Percentiles rank a stretch among this genome's conserved stretches.
phyloP scores from a whole-genome alignment of 192 early-diverging fungal species.

The Mortierella alpina region DNA sequence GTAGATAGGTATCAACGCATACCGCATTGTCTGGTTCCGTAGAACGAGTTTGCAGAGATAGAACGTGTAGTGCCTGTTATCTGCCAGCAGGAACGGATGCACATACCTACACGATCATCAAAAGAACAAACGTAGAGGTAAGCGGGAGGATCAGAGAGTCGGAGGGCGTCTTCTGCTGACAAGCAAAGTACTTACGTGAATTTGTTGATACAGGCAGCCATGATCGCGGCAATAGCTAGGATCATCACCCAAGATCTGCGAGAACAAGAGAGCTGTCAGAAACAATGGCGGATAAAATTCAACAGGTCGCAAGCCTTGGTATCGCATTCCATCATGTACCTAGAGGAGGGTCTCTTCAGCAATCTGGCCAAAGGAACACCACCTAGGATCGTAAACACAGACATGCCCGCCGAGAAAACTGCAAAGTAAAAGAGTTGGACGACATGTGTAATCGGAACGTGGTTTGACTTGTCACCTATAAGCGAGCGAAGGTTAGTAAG shows the following conservation, averaged over 20 bases:
- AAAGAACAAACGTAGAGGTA: not conserved
- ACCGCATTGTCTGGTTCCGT: constrained; percentile 62
- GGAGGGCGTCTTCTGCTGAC: no score
- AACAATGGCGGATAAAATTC: constrained; percentile 12
- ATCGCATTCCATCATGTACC: constrained; percentile 2
- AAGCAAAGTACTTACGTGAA: constrained; percentile 62
- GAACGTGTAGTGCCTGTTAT: constrained; percentile 97
- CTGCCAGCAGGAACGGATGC: constrained; percentile 93
- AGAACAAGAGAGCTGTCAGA: not conserved
- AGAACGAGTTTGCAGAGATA: constrained; percentile 91
- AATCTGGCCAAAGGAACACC: constrained; percentile 45
- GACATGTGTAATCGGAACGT: constrained; percentile 80
- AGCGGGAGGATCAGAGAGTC: not conserved
- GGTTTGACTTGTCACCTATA: constrained; percentile 85
- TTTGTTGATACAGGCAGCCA: constrained; percentile 56
- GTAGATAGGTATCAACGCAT: constrained; percentile 76
- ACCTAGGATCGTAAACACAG: constrained; percentile 58
- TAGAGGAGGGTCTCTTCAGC: constrained; percentile 14
- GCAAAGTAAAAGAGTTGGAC: constrained; percentile 91
- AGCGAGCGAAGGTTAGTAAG: not conserved
- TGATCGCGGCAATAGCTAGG: constrained; percentile 13
- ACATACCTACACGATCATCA: constrained; percentile 67
- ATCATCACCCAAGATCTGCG: constrained; percentile 4
- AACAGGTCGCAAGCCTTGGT: not conserved
- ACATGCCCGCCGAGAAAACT: constrained; percentile 65